Evolutionary conservation across 345 rosid genomes (phyloP).

Genomic region (Carallia brachiata): DNA sequence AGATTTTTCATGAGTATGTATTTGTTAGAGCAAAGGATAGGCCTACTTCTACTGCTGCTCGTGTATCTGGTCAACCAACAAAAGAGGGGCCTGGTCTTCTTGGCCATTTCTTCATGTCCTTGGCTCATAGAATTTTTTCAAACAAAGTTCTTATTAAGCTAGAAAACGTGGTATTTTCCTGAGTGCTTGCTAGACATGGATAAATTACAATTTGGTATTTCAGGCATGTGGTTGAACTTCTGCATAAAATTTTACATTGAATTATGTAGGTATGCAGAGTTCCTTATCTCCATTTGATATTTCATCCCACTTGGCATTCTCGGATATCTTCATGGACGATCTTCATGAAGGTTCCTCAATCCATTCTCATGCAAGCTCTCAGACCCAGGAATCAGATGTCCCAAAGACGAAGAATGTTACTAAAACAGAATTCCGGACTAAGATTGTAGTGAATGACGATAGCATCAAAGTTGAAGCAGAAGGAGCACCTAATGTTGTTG

Average conservation of each 20-base stretch:
- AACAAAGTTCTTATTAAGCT: conserved; percentile 66
- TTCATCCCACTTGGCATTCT: conserved; percentile 95
- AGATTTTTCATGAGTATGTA: conserved; percentile 67
- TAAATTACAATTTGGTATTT: not conserved
- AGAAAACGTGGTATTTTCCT: conserved; percentile 68
- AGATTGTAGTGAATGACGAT: conserved; percentile 71
- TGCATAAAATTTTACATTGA: conserved; percentile 3
- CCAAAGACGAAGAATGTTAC: conserved; percentile 38
- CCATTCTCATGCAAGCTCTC: conserved; percentile 52
- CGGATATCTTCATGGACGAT: conserved; percentile 92
- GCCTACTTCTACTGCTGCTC: conserved; percentile 35
- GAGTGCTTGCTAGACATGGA: conserved; percentile 13
- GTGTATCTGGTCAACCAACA: conserved; percentile 43
- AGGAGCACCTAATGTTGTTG: conserved; percentile 82
- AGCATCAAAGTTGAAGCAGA: conserved; percentile 77
- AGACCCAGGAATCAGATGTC: conserved; percentile 32
- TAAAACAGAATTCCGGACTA: conserved; percentile 81
- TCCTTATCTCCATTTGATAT: conserved; percentile 78
- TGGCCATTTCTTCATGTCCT: conserved; percentile 80
- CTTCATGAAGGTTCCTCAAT: conserved; percentile 71
- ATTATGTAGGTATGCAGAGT: conserved; percentile 63
- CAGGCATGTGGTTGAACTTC: not conserved
- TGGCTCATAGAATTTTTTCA: conserved; percentile 83
- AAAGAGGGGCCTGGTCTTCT: conserved; percentile 67
- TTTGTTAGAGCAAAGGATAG: conserved; percentile 52